phyloP scores from a whole-genome alignment of 2,329 filamentous ascomycete genomes.

The Fusarium lateritium region DNA sequence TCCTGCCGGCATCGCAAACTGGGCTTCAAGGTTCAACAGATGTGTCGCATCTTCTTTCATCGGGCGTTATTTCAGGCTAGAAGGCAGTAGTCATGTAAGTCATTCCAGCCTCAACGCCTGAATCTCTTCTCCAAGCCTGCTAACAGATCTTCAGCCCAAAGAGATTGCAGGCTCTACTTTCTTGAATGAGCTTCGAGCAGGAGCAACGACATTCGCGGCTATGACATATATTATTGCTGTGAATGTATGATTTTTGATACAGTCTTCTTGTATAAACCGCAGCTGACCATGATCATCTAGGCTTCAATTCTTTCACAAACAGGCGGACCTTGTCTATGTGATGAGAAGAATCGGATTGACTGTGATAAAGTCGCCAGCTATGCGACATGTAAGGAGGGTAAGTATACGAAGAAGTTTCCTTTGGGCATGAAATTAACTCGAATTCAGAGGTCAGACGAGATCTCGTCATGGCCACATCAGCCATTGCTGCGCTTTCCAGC shows the following conservation, averaged over 20 bases:
- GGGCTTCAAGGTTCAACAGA: slow-evolving; percentile 14
- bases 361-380: slow-evolving; percentile 63
- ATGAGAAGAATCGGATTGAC: slow-evolving; percentile 46
- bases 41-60: slow-evolving; percentile 19
- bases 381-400: slow-evolving; percentile 57
- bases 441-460: slow-evolving; percentile 73
- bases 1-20: neutral
- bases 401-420: accelerated
- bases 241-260: slow-evolving; percentile 25
- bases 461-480: slow-evolving; percentile 83
- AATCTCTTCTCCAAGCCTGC: neutral
- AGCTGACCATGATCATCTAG: slow-evolving; percentile 1
- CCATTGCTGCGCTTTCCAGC: slow-evolving; percentile 78
- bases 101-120: neutral
- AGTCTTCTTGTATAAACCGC: too few relatives aligned
- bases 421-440: neutral
- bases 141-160: slow-evolving; percentile 43
- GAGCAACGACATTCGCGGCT: slow-evolving; percentile 66
- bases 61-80: slow-evolving; percentile 36
- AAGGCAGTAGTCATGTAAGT: slow-evolving; percentile 36
- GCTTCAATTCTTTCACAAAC: slow-evolving; percentile 39
- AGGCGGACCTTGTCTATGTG: slow-evolving; percentile 31
- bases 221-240: slow-evolving; percentile 50
- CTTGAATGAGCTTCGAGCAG: slow-evolving; percentile 74
- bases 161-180: slow-evolving; percentile 71